Evolutionary conservation across 1,139 yeast species (phyloP), one percentile per base, ranked within the genome.

Genomic region (Yamadazyma atmosphaerica): DNA sequence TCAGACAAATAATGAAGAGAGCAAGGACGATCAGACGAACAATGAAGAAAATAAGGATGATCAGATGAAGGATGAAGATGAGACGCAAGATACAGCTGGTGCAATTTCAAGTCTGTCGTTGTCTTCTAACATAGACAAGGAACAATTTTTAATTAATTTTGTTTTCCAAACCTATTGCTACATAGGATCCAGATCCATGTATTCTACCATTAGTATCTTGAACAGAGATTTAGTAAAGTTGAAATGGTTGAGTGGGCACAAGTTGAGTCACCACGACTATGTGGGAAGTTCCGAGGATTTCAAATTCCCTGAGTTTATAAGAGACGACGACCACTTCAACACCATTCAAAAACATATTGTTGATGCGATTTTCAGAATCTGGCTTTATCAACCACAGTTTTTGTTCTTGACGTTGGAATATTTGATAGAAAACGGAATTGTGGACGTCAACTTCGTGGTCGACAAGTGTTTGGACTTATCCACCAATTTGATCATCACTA

Each of bases 131-230:
- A 55, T 67, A 16, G 54, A 66, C 40, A 54, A 55, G 45, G 77
- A 48, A 66, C 74, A 48, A 60, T 74, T 82, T 43, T 58, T 80
- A 30, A 68, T 84, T 31, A 78, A 84, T 26, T 64, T 86, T 19
- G 62, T 89, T 17, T 72, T 84, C 48, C 90, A 87, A 54, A 73
- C 86, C 0, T 73, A 88, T 40, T 86, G 94, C 34, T 83, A 81
- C 52, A 81, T 89, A 44, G 97, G 98, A 18, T 84, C 88, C 34
- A 77, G 98, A 56, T 89, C 98, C 0, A 75, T 90, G 34, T 86
- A 95, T 17, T 95, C 95, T 41, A 89, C 89, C 30, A 83, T 81
- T 38, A 80, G 80, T 49, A 82, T 86, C 56, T 70, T 88, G 43
- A 72, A 74, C 31, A 75, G 82, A 43, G 76, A 82, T 38, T 62